Evolutionary conservation across 2,329 filamentous ascomycete genomes (phyloP).

Genomic region (Epichloe amarillans): DNA sequence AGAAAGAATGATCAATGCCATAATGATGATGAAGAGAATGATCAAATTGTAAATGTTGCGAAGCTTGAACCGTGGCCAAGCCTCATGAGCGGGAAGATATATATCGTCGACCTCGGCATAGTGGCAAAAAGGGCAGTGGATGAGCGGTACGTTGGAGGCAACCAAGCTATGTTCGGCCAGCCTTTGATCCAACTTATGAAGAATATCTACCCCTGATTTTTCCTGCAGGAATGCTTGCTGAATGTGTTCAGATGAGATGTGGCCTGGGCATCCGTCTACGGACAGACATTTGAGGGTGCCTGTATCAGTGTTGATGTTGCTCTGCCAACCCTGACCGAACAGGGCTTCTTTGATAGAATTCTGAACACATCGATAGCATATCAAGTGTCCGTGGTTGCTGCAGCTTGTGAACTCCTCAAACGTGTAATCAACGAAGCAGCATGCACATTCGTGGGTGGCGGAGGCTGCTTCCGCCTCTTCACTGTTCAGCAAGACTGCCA

Average conservation of each 20-base stretch:
- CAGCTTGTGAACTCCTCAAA: constrained; percentile 70
- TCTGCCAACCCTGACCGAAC: constrained; percentile 84
- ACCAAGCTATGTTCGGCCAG: constrained; percentile 64
- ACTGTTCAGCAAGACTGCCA: constrained; percentile 42
- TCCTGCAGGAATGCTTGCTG: constrained; percentile 58
- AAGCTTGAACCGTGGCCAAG: constrained; percentile 42
- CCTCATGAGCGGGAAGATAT: constrained; percentile 44
- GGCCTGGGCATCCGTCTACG: constrained; percentile 63
- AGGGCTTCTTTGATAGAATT: constrained; percentile 74
- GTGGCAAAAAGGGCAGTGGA: constrained; percentile 79
- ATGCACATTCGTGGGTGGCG: constrained; percentile 57
- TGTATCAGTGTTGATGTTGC: constrained; percentile 58
- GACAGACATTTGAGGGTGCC: constrained; percentile 78
- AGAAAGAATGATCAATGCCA: constrained; percentile 43
- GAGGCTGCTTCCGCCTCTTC: constrained; percentile 44
- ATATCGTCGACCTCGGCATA: constrained; percentile 82
- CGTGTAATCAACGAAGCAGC: constrained; percentile 57
- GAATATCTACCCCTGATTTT: constrained; percentile 55
- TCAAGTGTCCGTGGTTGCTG: constrained; percentile 52
- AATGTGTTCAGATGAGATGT: constrained; percentile 56
- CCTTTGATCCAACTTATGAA: constrained; percentile 65
- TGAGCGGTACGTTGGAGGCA: constrained; percentile 58
- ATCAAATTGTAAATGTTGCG: constrained; percentile 33
- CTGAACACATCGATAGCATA: constrained; percentile 73
- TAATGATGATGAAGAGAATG: constrained; percentile 38